phyloP scores from a whole-genome alignment of 805 yeast species.

The Metschnikowia aberdeeniae region DNA sequence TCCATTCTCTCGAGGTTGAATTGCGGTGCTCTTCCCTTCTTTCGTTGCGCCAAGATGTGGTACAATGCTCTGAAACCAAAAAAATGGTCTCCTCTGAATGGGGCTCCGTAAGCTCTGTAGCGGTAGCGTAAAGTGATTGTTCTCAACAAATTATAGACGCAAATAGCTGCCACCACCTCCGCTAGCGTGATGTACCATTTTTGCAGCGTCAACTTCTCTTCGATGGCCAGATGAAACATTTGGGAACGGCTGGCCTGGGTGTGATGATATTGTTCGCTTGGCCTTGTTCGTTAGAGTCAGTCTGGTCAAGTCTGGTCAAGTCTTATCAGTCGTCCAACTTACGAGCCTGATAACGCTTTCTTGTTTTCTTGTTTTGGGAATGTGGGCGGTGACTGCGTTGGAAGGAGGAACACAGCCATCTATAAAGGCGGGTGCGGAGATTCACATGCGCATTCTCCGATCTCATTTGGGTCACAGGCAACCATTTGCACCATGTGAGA shows the following conservation, averaged over 20 bases:
- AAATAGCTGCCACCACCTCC: slow-evolving; percentile 1
- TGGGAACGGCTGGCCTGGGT: no score
- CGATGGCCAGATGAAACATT: not conserved
- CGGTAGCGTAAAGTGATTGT: slow-evolving; percentile 3
- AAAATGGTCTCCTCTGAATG: slow-evolving; percentile 8
- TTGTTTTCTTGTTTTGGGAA: no score
- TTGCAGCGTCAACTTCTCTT: slow-evolving; percentile 6
- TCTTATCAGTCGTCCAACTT: no score
- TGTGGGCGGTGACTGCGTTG: no score
- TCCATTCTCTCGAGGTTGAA: slow-evolving; percentile 8
- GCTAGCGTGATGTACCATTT: slow-evolving; percentile 7
- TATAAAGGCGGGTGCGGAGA: not conserved
- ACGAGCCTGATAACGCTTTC: no score
- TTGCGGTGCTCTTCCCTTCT: slow-evolving; percentile 11
- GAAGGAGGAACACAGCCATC: no score
- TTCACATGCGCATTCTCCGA: not conserved
- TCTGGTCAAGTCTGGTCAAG: no score
- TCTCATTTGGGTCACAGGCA: not conserved
- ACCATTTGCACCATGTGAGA: not conserved
- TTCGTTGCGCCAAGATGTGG: slow-evolving; percentile 4
- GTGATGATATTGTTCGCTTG: no score
- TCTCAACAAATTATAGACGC: not conserved
- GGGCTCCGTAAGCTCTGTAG: slow-evolving; percentile 10
- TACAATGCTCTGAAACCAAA: slow-evolving; percentile 12
- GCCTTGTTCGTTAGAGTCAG: no score